Base-by-base conservation (phyloP, 495 filamentous ascomycete species). In the Aspergillus sclerotioniger region DNA sequence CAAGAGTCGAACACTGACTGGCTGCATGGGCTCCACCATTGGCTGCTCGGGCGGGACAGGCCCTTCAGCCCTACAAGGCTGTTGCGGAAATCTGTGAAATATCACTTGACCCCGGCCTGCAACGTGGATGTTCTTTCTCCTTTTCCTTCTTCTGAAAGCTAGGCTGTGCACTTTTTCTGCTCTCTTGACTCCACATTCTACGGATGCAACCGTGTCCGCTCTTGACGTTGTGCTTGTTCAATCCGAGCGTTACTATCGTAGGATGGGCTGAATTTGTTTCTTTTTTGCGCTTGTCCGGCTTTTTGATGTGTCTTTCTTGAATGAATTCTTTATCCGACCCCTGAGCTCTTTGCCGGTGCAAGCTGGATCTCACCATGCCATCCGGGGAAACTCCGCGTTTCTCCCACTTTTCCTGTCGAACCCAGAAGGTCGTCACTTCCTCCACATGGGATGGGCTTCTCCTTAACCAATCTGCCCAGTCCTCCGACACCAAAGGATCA, bases 381-480 rank as follows among this genome's bases (percentile, higher is more conserved):
- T 7, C 51, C 35, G 17, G 53, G 39, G 32, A 32, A 7, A 10
- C 6, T 9, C 20, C 58, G 65, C 84, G 91, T 0, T 96, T 92
- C 73, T 91, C 88, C 61, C 95, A 96, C 74, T 96, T 96, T 70
- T 94, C 90, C 0, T 95, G 91, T 0, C 85, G 88, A 17, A 82
- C 86, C 63, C 88, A 94, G 58, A 81, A 89, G 17, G 87, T 87
- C 4, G 84, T 89, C 56, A 85, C 90, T 56, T 87, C 91, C 8
- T 79, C 87, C 1, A 85, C 89, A 54, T 82, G 96, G 64, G 90
- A 87, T 7, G 90, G 84, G 33, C 79, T 97, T 7, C 79, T 96
- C 33, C 78, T 89, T 19, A 82, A 67, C 81, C 82, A 52, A 84
- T 92, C 60, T 82, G 87, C 6, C 85, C 88, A 20, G 80, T 93